Evolutionary conservation across 768 basidiomycete genomes (phyloP), one percentile per base, ranked within the genome.

Genomic region (Pulveroboletus ravenelii): DNA sequence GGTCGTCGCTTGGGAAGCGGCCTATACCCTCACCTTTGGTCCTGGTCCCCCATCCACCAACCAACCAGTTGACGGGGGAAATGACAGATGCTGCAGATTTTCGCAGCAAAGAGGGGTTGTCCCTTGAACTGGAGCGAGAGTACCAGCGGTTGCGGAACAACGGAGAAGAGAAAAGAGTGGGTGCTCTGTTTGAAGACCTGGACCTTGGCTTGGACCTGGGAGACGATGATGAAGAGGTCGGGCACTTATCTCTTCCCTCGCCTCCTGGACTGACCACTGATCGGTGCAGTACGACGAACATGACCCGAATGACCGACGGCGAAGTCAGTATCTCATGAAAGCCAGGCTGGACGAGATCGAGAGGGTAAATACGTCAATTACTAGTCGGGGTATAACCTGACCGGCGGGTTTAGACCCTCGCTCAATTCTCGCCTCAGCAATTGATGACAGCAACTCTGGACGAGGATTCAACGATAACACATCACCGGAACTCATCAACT

Each of bases 311-410:
- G 88, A 89, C 67, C 78, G 79, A 51, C 77, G 87, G 37, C 79
- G 78, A 61, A 90, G 87, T 63, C 89, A 90, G 57, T 77, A 81
- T 56, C 68, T 85, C 38, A 81, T 91, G 82, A 81, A 75, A 57
- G 81, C 83, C 15, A 79, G 85, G 63, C 70, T 92, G 20, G 89
- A 92, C 62, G 85, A 86, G 66, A 85, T 92, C 41, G 89, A 92
- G 62, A 78, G 77, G 74, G 87, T 77, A 29, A 57, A 74, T 53
- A 7, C 59, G 59, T 46, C 23, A 37, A 17, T 36, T 44, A 8
- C 20, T 25, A 35, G 36, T 38, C 41, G 51, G 37, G 9, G 37
- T 32, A 18, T 32, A 31, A 42, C 13, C 40, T 65, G 23, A 63
- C 50, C 50, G 53, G 13, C 34, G 14, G 41, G 63, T 43, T 51